phyloP scores from a whole-genome alignment of 352 stramenopile genomes.

The Phytophthora hibernalis region DNA sequence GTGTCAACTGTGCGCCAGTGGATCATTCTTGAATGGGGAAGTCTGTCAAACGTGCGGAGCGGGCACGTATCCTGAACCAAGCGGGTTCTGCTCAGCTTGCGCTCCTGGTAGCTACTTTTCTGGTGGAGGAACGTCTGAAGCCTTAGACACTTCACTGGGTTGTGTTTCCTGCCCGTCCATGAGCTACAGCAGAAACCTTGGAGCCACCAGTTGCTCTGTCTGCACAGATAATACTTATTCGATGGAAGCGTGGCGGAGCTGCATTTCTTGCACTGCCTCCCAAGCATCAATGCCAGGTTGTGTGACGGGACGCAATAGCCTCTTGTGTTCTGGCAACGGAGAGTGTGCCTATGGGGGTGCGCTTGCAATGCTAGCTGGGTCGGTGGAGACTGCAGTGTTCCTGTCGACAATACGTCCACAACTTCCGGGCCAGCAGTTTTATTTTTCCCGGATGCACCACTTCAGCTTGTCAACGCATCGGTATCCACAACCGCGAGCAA shows the following conservation, averaged over 20 bases:
- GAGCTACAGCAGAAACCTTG: slow-evolving; percentile 29
- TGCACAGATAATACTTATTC: slow-evolving; percentile 52
- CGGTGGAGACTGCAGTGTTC: slow-evolving; percentile 51
- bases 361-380: slow-evolving; percentile 51
- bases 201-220: slow-evolving; percentile 39
- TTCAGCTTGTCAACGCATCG: slow-evolving; percentile 29
- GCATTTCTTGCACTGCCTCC: slow-evolving; percentile 51
- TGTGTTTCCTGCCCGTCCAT: slow-evolving; percentile 58
- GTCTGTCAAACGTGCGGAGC: slow-evolving; percentile 34
- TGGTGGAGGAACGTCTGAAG: slow-evolving; percentile 1
- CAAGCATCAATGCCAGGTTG: slow-evolving; percentile 43
- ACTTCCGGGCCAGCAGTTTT: slow-evolving; percentile 43
- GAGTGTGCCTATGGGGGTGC: slow-evolving; percentile 62
- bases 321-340: slow-evolving; percentile 66
- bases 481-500: slow-evolving; percentile 10
- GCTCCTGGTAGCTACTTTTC: slow-evolving; percentile 50
- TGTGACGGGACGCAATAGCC: slow-evolving; percentile 56
- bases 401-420: not conserved
- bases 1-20: slow-evolving; percentile 45
- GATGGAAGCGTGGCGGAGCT: slow-evolving; percentile 62
- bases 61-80: slow-evolving; percentile 37
- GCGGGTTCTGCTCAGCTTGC: slow-evolving; percentile 51
- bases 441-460: slow-evolving; percentile 50
- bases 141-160: slow-evolving; percentile 21
- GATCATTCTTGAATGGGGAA: slow-evolving; percentile 42